Evolutionary conservation across 257 asterid genomes (phyloP), one percentile per base, ranked within the genome.

Genomic region (Verbascum thapsus): DNA sequence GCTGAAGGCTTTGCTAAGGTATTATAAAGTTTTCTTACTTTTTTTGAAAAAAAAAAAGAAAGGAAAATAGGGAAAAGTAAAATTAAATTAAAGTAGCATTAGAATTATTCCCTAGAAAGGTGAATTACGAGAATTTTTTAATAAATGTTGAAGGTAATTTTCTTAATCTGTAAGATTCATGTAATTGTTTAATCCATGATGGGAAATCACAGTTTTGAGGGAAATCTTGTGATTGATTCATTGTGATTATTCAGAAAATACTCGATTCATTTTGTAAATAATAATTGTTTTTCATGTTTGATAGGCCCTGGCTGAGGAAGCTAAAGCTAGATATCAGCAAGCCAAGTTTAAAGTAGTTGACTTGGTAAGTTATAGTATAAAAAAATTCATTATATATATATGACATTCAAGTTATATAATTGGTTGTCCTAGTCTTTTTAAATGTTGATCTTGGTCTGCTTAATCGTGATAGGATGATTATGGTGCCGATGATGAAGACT

Each of bases 1-100:
- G 99, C 99, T 38, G 99, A 94, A 73, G 96, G 99, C 63, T 94
- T 90, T 69, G 99, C 98, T n/a, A 94, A 94, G 97, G 99, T 89
- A 69, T 64, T n/a, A 52, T 8, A 50, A 2, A 4, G 2, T 6
- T 20, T 55, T 32, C 59, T 34, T 23, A 8, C 35, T 51, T 32
- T 19, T 53, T n/a, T 40, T 2, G 37, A 19, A 10, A 26, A 26
- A 26, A 26, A n/a, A n/a, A n/a, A n/a, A n/a, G n/a, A n/a, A n/a
- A n/a, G n/a, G n/a, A n/a, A n/a, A n/a, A n/a, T n/a, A n/a, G n/a
- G n/a, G n/a, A n/a, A n/a, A n/a, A n/a, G n/a, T n/a, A n/a, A n/a
- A n/a, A n/a, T n/a, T n/a, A n/a, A n/a, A n/a, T n/a, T n/a, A n/a
- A n/a, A n/a, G n/a, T n/a, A n/a, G n/a, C n/a, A n/a, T n/a, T n/a